Percentiles rank a stretch among this genome's conserved stretches.
phyloP scores from a whole-genome alignment of 2,329 filamentous ascomycete species.

The Cladosporium oxysporum region DNA sequence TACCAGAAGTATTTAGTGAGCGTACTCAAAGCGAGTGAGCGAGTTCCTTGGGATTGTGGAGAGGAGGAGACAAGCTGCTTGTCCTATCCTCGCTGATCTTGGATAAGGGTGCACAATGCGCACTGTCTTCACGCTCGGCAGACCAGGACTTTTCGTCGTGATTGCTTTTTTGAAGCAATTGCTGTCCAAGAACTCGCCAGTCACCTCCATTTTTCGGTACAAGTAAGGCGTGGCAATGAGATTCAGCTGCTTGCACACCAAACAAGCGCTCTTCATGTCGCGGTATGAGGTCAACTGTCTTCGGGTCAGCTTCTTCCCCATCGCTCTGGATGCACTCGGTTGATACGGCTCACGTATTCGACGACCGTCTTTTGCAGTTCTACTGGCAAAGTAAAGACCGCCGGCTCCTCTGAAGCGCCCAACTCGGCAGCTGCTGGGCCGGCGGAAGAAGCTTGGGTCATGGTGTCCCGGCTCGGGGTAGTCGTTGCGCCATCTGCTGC shows the following conservation, averaged over 20 bases:
- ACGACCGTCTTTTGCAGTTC: constrained; percentile 3
- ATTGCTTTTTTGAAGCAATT: not conserved
- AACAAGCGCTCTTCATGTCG: constrained; percentile 11
- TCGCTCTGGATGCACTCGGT: not conserved
- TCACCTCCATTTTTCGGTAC: not conserved
- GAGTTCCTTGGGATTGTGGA: no score
- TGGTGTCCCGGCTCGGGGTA: not conserved
- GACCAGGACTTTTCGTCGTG: not conserved
- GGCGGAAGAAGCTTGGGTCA: not conserved
- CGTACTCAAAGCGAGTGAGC: no score
- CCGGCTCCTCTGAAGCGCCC: not conserved
- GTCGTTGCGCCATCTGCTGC: not conserved
- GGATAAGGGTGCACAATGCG: no score
- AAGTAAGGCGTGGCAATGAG: not conserved
- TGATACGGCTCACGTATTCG: not conserved
- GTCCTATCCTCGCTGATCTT: no score
- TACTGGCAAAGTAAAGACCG: not conserved
- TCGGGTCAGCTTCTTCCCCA: not conserved
- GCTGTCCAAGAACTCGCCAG: not conserved
- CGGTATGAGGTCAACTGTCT: not conserved
- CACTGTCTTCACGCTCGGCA: not conserved
- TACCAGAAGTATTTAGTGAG: no score
- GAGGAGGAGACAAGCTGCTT: not conserved
- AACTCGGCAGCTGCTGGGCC: not conserved
- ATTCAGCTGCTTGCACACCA: constrained; percentile 7